These are phyloP conservation scores for Tephrocybe rancida DNA, from an alignment of 768 basidiomycete genomes.

Conservation along the genomic window DNA sequence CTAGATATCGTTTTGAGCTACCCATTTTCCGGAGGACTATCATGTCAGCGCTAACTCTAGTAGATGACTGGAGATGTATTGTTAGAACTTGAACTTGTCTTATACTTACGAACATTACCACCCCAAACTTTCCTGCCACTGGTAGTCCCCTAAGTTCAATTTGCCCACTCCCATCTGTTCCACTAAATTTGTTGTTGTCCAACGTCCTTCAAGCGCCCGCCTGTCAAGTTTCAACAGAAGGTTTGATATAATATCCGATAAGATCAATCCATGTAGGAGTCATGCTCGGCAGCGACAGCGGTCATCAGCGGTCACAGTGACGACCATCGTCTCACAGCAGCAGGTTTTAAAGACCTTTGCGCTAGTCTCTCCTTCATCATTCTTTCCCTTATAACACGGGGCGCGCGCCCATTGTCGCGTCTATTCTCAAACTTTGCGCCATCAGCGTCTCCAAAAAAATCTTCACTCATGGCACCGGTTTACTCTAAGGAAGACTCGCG, in stretches of 20 bases:
- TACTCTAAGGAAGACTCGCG: slow-evolving; percentile 47
- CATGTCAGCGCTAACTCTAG: no score
- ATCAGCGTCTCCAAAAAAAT: not conserved
- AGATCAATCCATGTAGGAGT: not conserved
- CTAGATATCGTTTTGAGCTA: not conserved
- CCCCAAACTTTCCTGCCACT: no score
- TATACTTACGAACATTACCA: no score
- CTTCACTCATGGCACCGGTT: slow-evolving; percentile 14
- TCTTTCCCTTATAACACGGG: slow-evolving; percentile 15
- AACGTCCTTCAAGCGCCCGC: no score
- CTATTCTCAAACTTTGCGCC: slow-evolving; percentile 9
- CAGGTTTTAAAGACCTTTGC: not conserved
- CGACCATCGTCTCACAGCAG: not conserved
- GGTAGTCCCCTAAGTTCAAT: no score
- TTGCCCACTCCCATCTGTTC: no score
- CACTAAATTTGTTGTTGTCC: no score
- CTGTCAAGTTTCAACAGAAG: no score
- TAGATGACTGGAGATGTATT: no score
- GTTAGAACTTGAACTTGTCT: no score
- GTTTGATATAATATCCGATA: no score
- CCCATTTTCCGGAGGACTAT: no score
- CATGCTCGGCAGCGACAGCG: not conserved
- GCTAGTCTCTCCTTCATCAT: slow-evolving; percentile 14
- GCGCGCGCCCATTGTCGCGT: slow-evolving; percentile 16
- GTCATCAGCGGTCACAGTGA: not conserved